Evolutionary conservation across 352 stramenopile species (phyloP).

Genomic region (Pythium brassicae): DNA sequence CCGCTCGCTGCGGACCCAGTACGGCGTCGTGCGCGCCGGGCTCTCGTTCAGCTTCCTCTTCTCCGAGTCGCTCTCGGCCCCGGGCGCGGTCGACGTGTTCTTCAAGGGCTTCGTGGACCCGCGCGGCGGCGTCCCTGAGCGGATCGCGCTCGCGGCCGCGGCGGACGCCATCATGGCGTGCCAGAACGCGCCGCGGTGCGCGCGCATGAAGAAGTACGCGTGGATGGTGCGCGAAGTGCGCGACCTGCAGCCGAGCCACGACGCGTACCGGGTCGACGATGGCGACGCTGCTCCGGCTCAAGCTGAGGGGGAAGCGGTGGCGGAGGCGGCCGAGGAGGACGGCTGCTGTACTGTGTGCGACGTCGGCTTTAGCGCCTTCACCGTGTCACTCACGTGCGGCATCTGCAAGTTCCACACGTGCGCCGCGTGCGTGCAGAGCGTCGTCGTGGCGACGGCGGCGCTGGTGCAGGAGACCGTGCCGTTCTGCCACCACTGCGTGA

Average conservation of each 20-base stretch:
- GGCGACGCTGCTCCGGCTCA: too few relatives aligned
- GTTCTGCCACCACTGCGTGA: conserved; percentile 15
- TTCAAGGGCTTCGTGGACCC: conserved; percentile 34
- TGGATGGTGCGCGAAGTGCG: conserved; percentile 25
- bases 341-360: conserved; percentile 7
- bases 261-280: too few relatives aligned
- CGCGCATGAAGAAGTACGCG: conserved; percentile 22
- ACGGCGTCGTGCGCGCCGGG: conserved; percentile 24
- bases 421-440: conserved; percentile 7
- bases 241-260: neutral
- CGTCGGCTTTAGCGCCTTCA: conserved; percentile 6
- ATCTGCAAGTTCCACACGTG: conserved; percentile 9
- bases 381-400: conserved; percentile 3
- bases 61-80: conserved; percentile 9
- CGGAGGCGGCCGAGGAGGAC: conserved; percentile 1
- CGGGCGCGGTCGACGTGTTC: conserved; percentile 23
- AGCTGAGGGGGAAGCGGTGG: too few relatives aligned
- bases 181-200: conserved; percentile 9
- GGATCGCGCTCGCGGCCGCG: conserved; percentile 14
- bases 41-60: conserved; percentile 35
- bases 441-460: neutral
- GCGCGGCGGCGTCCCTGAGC: conserved; percentile 18
- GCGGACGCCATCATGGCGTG: conserved; percentile 23
- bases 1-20: conserved; percentile 10
- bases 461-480: neutral